Base-by-base conservation (phyloP, 2,329 filamentous ascomycete species). In the Ascochyta pisi region DNA sequence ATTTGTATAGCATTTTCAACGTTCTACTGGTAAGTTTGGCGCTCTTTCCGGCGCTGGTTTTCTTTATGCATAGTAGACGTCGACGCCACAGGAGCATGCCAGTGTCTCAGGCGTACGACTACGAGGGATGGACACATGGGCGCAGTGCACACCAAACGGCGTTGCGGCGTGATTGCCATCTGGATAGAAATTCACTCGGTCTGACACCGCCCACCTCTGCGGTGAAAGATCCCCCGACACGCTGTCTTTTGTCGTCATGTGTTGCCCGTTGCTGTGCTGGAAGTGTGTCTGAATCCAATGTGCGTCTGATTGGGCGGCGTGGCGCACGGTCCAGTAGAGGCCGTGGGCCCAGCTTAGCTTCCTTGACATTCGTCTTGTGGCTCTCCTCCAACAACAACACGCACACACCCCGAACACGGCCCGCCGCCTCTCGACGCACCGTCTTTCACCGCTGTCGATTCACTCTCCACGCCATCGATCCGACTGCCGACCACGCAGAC, bases 121-220 rank as follows among this genome's bases (percentile, higher is more conserved):
- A 58, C 45, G 48, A 64, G 56, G 62, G 62, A 47, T 55, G 60
- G 62, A 59, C 8, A 8, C 6, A 26, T 59, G 46, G 54, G 62
- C 63, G 61, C 49, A 47, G 53, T 41, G 58, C 43, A 47, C 31
- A 48, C 38, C 49, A 41, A 52, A 57, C 51, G 61, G 58, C 60
- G 55, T 44, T 45, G 53, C 56, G 41, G 60, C 56, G 59, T 27
- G 41, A 43, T 52, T 57, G 60, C 52, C 47, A 54, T 54, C 61
- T 69, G 64, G 47, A 64, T 69, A 70, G 66, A 64, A 68, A 70
- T 69, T 59, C 50, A 72, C 68, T 72, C 64, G 68, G 53, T 71
- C 67, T 61, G 63, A 63, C 39, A 52, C 61, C 53, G 61, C 42
- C 46, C 57, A 34, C 35, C 45, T 33, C 48, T 52, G 56, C 60